phyloP scores from a whole-genome alignment of 2,329 filamentous ascomycete genomes.

The Talaromyces islandicus region DNA sequence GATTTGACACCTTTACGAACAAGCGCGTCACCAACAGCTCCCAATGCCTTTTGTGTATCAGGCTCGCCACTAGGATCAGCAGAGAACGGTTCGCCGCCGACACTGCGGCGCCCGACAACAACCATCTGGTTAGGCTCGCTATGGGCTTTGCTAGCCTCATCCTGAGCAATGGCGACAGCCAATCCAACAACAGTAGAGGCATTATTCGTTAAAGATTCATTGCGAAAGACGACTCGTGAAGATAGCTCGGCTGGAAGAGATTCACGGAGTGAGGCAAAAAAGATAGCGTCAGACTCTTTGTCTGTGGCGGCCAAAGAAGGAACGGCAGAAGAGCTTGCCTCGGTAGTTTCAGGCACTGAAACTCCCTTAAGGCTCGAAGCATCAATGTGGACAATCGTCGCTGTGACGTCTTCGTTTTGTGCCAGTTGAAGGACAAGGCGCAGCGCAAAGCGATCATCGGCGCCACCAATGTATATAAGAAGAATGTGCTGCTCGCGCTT shows the following conservation, averaged over 20 bases:
- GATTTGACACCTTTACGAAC: conserved; percentile 55
- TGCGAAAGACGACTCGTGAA: conserved; percentile 53
- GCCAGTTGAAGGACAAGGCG: conserved; percentile 78
- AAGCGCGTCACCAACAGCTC: conserved; percentile 31
- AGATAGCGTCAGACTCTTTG: conserved; percentile 43
- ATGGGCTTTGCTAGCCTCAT: conserved; percentile 55
- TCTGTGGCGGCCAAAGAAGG: not conserved
- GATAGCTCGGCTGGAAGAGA: conserved; percentile 49
- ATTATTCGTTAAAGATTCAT: conserved; percentile 23
- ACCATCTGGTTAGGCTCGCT: conserved; percentile 67
- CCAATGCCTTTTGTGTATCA: conserved; percentile 26
- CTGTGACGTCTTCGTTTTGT: conserved; percentile 70
- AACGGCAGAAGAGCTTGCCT: conserved; percentile 4
- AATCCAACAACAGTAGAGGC: conserved; percentile 24
- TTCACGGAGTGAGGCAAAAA: conserved; percentile 53
- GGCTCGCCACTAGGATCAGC: conserved; percentile 7
- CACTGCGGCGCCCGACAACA: conserved; percentile 53
- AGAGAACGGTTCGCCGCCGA: not conserved
- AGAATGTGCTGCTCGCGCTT: conserved; percentile 73
- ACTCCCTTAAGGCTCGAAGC: conserved; percentile 11
- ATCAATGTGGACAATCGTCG: conserved; percentile 62
- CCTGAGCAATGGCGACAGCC: conserved; percentile 49
- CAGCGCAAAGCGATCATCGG: conserved; percentile 74
- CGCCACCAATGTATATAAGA: conserved; percentile 77
- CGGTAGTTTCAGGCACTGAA: conserved; percentile 6